Evolutionary conservation across 2,329 filamentous ascomycete species (phyloP).

Genomic region (Colletotrichum sansevieriae): DNA sequence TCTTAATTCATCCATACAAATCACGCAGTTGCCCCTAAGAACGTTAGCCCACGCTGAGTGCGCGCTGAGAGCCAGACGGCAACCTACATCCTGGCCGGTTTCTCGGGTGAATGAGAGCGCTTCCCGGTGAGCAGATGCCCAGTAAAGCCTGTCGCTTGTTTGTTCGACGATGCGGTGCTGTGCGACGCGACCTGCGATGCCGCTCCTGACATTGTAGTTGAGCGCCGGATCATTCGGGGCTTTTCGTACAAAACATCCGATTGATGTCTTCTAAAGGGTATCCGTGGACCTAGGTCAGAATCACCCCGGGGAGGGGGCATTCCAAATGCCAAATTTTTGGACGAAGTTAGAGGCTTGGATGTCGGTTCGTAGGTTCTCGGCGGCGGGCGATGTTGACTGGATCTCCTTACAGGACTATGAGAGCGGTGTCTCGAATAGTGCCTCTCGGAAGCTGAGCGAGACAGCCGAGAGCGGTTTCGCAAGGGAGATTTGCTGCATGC

Average conservation of each 20-base stretch:
- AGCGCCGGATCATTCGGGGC: constrained; percentile 26
- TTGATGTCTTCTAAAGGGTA: constrained; percentile 23
- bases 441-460: constrained; percentile 36
- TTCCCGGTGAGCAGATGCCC: constrained; percentile 28
- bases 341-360: constrained; percentile 26
- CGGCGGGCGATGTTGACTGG: constrained; percentile 26
- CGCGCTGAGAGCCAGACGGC: neutral
- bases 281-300: constrained; percentile 24
- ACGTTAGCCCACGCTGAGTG: constrained; percentile 36
- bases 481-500: constrained; percentile 30
- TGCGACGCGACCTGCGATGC: constrained; percentile 42
- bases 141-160: constrained; percentile 25
- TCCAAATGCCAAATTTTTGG: constrained; percentile 22
- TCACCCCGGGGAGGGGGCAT: neutral
- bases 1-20: constrained; percentile 78
- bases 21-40: constrained; percentile 77
- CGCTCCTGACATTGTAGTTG: constrained; percentile 34
- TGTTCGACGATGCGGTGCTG: constrained; percentile 40
- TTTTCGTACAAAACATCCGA: constrained; percentile 35
- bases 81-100: constrained; percentile 48
- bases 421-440: constrained; percentile 32
- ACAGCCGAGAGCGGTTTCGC: constrained; percentile 38
- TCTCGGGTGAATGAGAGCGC: constrained; percentile 44
- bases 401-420: constrained; percentile 22
- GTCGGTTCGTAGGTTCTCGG: constrained; percentile 23